Percentiles rank a stretch among this genome's conserved stretches.
phyloP scores from a whole-genome alignment of 2,329 filamentous ascomycete genomes.

The Paecilomyces sp. region DNA sequence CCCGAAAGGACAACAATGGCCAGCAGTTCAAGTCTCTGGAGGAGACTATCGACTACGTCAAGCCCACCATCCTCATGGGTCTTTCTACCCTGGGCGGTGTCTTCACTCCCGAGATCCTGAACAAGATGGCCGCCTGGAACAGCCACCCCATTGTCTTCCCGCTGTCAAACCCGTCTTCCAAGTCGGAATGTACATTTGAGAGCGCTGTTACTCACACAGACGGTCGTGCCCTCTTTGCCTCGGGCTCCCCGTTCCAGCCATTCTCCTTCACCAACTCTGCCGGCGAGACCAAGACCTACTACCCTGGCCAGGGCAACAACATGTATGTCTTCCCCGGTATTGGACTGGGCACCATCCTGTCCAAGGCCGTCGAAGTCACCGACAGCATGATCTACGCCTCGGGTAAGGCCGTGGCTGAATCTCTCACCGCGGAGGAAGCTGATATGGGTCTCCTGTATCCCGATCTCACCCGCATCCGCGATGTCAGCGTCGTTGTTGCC shows the following conservation, averaged over 20 bases:
- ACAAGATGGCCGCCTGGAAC: slow-evolving; percentile 55
- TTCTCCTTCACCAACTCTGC: slow-evolving; percentile 56
- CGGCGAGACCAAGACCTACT: slow-evolving; percentile 58
- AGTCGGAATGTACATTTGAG: slow-evolving; percentile 97
- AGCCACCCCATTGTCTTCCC: slow-evolving; percentile 89
- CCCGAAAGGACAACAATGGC: slow-evolving; percentile 58
- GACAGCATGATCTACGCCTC: slow-evolving; percentile 97
- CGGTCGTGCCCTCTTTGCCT: slow-evolving; percentile 86
- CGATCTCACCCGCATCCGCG: slow-evolving; percentile 80
- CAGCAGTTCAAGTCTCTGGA: slow-evolving; percentile 69
- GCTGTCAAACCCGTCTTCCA: slow-evolving; percentile 89
- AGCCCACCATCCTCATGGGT: slow-evolving; percentile 90
- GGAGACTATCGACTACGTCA: slow-evolving; percentile 89
- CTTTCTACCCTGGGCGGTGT: slow-evolving; percentile 90
- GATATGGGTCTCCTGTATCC: slow-evolving; percentile 84
- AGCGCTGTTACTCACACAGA: slow-evolving; percentile 87
- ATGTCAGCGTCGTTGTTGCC: slow-evolving; percentile 79
- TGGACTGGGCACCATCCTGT: slow-evolving; percentile 84
- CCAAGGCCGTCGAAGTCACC: slow-evolving; percentile 78
- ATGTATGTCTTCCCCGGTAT: slow-evolving; percentile 96
- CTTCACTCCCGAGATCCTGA: slow-evolving; percentile 82
- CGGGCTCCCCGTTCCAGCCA: slow-evolving; percentile 81
- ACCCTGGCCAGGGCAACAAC: slow-evolving; percentile 72
- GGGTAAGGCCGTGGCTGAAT: slow-evolving; percentile 69
- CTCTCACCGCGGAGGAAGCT: slow-evolving; percentile 74